Base-by-base conservation (phyloP, 257 asterid species). In the Eucommia ulmoides region DNA sequence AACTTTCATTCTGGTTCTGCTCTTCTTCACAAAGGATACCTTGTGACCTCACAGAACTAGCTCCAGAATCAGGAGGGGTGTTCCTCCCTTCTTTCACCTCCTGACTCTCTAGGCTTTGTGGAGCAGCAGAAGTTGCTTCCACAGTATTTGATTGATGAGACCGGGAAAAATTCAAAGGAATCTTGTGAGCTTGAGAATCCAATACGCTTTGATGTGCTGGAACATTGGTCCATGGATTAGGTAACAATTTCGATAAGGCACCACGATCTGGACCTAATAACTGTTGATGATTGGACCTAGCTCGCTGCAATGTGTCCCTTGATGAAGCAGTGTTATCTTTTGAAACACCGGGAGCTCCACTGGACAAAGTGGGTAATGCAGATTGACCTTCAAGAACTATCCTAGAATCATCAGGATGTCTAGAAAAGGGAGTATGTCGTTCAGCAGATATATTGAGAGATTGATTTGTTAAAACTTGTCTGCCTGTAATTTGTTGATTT, bases 91-190 rank as follows among this genome's bases (percentile, higher is more conserved):
- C 68, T 19, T 51, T 33, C 16, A 44, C 65, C 63, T 71, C 64
- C 22, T 56, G 64, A 48, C 56, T 71, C 33, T 33, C 60, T 51
- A 58, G 68, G 55, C 55, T 41, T 41, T 24, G 61, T 62, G 63
- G 68, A 65, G 67, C 64, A 58, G 74, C 50, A 8, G 72, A 44
- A 62, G 83, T 68, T 55, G 82, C 71, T 62, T 78, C 85, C 66
- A 66, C 65, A 51, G 73, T 59, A 58, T 66, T 75, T 45, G 75
- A 64, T 61, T 56, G 83, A 64, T 70, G 47, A 23, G 71, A 45
- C 50, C 60, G 70, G 11, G 74, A 49, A 53, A 45, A 49, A 52
- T 63, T 74, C 45, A 80, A 66, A 24, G 80, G 23, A 41, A 24
- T 61, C 53, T 65, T 67, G 44, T 26, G 73, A 57, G 33, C 59